Percentiles rank a stretch among this genome's conserved stretches.
Conservation (phyloP, 768 basidiomycete genomes). For the Aureoboletus auriporus region DNA sequence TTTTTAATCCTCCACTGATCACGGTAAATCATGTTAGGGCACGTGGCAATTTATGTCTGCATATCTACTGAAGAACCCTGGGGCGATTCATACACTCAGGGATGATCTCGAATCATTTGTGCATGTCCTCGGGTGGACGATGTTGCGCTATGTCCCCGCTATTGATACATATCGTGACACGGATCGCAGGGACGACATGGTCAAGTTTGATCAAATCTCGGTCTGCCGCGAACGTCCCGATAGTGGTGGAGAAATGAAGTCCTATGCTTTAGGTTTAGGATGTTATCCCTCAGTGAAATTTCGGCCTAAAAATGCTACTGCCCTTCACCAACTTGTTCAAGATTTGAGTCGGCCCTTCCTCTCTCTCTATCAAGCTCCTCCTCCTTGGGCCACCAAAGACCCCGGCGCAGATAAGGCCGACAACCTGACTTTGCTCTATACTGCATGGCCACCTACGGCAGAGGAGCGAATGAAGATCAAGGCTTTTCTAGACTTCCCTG, state of each 20-base stretch:
- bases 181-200: neutral
- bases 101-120: too few relatives aligned
- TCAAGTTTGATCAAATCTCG: neutral
- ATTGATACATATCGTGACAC: neutral
- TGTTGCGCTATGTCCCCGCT: neutral
- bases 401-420: too few relatives aligned
- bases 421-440: neutral
- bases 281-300: neutral
- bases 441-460: too few relatives aligned
- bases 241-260: neutral
- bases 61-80: too few relatives aligned
- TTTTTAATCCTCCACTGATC: neutral
- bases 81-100: too few relatives aligned
- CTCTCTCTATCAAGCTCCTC: neutral
- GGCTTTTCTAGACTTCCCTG: too few relatives aligned
- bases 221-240: neutral
- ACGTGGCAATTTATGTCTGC: too few relatives aligned
- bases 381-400: too few relatives aligned
- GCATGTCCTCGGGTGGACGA: neutral
- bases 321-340: neutral
- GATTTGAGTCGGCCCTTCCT: neutral
- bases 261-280: neutral
- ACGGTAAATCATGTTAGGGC: too few relatives aligned
- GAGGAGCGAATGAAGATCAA: too few relatives aligned
- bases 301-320: neutral